phyloP scores from a whole-genome alignment of 345 rosid species.

The Cardiospermum halicacabum region DNA sequence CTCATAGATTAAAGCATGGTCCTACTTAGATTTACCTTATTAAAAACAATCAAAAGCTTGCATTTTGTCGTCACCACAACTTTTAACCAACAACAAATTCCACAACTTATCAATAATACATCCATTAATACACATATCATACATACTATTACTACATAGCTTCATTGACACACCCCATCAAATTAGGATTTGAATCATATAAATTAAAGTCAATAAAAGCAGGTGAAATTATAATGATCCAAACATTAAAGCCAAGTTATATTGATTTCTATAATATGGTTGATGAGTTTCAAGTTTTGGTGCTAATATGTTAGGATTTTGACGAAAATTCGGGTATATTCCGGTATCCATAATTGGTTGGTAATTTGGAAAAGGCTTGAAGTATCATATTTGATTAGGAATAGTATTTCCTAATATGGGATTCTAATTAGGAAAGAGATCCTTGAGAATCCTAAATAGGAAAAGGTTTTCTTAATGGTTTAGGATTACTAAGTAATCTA shows the following conservation, averaged over 20 bases:
- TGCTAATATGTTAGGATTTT: background rate
- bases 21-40: conserved; percentile 9
- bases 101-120: conserved; percentile 6
- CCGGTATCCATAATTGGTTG: no score
- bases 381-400: no score
- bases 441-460: no score
- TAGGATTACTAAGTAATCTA: no score
- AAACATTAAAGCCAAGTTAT: conserved; percentile 13
- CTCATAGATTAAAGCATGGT: conserved; percentile 9
- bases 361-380: no score
- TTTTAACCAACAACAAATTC: conserved; percentile 7
- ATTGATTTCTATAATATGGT: background rate
- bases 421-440: no score
- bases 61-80: conserved; percentile 14
- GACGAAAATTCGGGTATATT: no score
- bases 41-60: conserved; percentile 6
- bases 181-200: background rate
- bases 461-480: no score
- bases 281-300: background rate
- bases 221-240: conserved; percentile 19
- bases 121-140: background rate
- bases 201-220: conserved; percentile 19
- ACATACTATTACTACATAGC: conserved; percentile 6
- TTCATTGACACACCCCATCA: conserved; percentile 16
- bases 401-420: no score